phyloP scores from a whole-genome alignment of 495 filamentous ascomycete species.

The Penicillium daleae region DNA sequence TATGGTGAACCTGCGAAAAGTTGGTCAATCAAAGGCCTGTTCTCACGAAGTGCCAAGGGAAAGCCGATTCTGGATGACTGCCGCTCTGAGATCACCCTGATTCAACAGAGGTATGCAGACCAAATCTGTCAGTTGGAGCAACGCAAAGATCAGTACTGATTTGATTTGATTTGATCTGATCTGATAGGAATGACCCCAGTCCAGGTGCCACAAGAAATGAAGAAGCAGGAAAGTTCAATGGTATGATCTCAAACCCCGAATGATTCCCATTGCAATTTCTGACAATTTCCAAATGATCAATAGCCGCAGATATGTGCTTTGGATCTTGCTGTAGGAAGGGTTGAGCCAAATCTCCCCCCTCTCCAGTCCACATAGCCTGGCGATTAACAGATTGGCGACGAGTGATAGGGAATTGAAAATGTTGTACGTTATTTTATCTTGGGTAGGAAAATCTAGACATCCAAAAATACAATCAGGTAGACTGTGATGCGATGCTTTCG shows the following conservation, averaged over 20 bases:
- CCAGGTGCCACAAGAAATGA: neutral
- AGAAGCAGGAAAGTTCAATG: neutral
- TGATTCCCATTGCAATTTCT: neutral
- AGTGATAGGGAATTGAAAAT: neutral
- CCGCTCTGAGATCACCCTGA: neutral
- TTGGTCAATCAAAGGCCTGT: neutral
- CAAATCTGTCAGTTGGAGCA: neutral
- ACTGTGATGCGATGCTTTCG: too few relatives aligned
- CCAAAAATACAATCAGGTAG: neutral
- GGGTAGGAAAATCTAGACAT: neutral
- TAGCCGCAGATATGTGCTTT: conserved; percentile 31
- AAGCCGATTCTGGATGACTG: neutral
- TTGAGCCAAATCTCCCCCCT: neutral
- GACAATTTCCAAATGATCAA: neutral
- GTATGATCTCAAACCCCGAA: neutral
- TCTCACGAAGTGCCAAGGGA: neutral
- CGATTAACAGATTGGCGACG: neutral
- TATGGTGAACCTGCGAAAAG: neutral
- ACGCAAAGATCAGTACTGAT: neutral
- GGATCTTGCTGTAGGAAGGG: conserved; percentile 27
- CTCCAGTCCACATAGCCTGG: neutral
- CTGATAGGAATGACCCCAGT: neutral
- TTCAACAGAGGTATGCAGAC: neutral
- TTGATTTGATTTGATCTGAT: too few relatives aligned
- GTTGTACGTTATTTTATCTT: neutral